phyloP scores from a whole-genome alignment of 2,329 filamentous ascomycete species.

The Fusarium acutatum region DNA sequence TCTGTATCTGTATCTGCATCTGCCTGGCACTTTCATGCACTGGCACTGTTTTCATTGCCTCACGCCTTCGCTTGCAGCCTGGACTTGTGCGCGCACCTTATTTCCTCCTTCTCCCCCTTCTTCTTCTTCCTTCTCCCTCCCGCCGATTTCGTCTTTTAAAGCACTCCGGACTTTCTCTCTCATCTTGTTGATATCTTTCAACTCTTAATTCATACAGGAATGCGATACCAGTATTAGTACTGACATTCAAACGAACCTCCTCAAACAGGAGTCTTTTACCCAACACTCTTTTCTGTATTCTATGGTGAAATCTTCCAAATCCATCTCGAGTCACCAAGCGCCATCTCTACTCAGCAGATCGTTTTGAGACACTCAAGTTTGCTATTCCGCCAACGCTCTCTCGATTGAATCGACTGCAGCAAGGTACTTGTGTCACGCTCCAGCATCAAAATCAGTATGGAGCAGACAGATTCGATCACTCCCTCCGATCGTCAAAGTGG shows the following conservation, averaged over 20 bases:
- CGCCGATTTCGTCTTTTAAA: not conserved
- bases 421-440: not conserved
- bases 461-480: slow-evolving; percentile 20
- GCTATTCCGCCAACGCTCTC: not conserved
- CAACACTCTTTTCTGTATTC: not conserved
- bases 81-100: not conserved
- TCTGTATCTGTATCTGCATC: not conserved
- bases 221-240: not conserved
- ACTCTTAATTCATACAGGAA: not conserved
- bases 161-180: not conserved
- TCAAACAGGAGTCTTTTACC: not conserved
- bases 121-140: not conserved
- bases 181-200: not conserved
- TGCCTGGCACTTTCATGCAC: not conserved
- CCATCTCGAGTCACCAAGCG: not conserved
- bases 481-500: slow-evolving; percentile 32
- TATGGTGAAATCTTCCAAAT: not conserved
- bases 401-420: not conserved
- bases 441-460: slow-evolving; percentile 22
- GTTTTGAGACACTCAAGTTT: not conserved
- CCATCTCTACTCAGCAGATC: not conserved
- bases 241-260: not conserved
- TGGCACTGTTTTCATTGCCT: not conserved
- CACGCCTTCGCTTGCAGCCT: not conserved
- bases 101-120: not conserved